These are phyloP conservation scores for Cicer yamashitae DNA, from an alignment of 306 rosid species.

Conservation along the genomic window DNA sequence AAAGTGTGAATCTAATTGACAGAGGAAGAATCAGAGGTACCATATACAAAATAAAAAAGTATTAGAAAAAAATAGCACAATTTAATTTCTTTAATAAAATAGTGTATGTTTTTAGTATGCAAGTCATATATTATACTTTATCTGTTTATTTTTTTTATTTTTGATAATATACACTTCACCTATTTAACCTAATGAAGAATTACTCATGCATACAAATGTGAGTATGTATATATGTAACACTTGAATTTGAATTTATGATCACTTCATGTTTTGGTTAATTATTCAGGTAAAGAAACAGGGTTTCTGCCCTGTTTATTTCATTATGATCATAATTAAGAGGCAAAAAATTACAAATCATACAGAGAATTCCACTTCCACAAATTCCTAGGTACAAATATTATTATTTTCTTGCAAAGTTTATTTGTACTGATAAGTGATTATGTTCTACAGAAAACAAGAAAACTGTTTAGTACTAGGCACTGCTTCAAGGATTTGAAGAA, in stretches of 20 bases:
- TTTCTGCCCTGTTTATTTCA: slow-evolving; percentile 36
- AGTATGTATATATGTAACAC: no score
- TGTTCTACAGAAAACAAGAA: background rate
- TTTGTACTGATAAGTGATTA: background rate
- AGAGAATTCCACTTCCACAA: slow-evolving; percentile 34
- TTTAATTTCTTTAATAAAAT: no score
- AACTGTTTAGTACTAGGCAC: slow-evolving; percentile 19
- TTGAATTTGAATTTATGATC: background rate
- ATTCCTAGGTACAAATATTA: slow-evolving; percentile 8
- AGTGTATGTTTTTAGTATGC: no score
- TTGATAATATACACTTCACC: no score
- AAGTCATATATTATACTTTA: no score
- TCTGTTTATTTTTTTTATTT: no score
- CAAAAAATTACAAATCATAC: background rate
- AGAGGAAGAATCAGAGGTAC: no score
- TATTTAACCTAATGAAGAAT: no score
- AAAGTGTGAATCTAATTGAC: no score
- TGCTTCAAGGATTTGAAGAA: slow-evolving; percentile 33
- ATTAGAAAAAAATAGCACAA: no score
- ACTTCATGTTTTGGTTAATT: background rate
- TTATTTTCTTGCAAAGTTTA: background rate
- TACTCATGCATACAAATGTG: no score
- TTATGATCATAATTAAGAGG: slow-evolving; percentile 3
- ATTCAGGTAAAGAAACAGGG: slow-evolving; percentile 37
- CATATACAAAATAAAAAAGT: no score